phyloP scores from a whole-genome alignment of 768 basidiomycete genomes.

The Trichaptum fuscoviolaceum region DNA sequence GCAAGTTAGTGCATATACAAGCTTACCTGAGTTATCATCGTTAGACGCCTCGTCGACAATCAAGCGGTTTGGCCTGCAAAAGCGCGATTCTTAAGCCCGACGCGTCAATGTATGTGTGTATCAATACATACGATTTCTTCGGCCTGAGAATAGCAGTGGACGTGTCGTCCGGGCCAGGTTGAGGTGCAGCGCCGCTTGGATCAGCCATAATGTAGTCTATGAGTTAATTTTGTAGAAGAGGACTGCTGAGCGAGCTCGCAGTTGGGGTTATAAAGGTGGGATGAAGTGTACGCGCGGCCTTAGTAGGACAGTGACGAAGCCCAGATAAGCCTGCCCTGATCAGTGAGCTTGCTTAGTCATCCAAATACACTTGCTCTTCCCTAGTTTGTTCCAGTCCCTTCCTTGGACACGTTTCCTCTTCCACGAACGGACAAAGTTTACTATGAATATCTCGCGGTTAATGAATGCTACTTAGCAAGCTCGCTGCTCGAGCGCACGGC shows the following conservation, averaged over 20 bases:
- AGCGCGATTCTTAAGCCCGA: constrained; percentile 15
- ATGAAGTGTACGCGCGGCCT: constrained; percentile 28
- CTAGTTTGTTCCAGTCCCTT: background rate
- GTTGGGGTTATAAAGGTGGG: background rate
- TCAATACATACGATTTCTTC: constrained; percentile 87
- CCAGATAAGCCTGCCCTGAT: background rate
- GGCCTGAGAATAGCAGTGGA: constrained; percentile 94
- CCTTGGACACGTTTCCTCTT: background rate
- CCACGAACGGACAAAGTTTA: no score
- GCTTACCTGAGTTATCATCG: constrained; percentile 92
- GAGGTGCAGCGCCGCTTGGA: constrained; percentile 77
- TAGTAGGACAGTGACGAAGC: background rate
- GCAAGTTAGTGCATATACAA: constrained; percentile 1
- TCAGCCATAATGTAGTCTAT: constrained; percentile 49
- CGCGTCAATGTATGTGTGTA: constrained; percentile 15
- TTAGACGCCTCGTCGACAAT: constrained; percentile 92
- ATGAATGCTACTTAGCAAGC: no score
- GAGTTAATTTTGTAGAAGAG: constrained; percentile 12
- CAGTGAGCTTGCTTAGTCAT: background rate
- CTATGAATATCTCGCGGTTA: no score
- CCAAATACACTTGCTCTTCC: no score
- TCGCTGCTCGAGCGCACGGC: no score
- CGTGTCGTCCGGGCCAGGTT: constrained; percentile 82
- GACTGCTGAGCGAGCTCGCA: constrained; percentile 6
- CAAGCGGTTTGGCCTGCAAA: constrained; percentile 85